phyloP scores from a whole-genome alignment of 306 rosid genomes.

The Rosa chinensis region DNA sequence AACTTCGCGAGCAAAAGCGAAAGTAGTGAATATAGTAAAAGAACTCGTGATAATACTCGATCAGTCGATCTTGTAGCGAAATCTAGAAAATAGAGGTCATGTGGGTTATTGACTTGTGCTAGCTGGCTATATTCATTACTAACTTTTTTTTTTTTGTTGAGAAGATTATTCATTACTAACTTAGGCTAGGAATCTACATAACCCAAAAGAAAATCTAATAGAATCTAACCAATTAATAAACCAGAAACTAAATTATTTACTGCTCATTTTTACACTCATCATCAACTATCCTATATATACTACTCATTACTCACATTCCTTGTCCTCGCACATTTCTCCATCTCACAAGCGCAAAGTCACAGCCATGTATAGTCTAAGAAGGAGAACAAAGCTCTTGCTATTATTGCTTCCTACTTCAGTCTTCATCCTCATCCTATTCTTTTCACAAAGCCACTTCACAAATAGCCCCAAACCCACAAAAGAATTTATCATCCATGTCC shows the following conservation, averaged over 20 bases:
- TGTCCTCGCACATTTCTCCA: background rate
- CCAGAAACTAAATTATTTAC: background rate
- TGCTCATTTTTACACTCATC: background rate
- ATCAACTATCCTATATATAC: constrained; percentile 3
- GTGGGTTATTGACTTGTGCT: background rate
- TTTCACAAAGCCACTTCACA: constrained; percentile 22
- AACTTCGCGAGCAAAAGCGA: background rate
- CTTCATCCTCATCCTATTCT: constrained; percentile 16
- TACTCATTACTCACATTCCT: background rate
- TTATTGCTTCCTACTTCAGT: constrained; percentile 17
- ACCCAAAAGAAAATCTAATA: background rate
- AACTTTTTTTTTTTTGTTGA: background rate
- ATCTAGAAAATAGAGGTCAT: background rate
- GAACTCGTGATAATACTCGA: background rate
- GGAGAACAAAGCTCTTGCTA: constrained; percentile 27
- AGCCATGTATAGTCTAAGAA: constrained; percentile 29
- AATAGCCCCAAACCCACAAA: constrained; percentile 7
- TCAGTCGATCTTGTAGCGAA: background rate
- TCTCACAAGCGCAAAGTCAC: background rate
- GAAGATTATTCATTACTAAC: background rate
- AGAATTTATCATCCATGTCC: constrained; percentile 21
- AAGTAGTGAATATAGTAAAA: background rate
- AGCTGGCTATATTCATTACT: background rate
- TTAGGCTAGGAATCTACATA: background rate
- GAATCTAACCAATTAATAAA: background rate